A percentile compares a stretch with the other conserved stretches of the same genome.
phyloP scores from a whole-genome alignment of 148 eudicot genomes.

The Silene uniflora region DNA sequence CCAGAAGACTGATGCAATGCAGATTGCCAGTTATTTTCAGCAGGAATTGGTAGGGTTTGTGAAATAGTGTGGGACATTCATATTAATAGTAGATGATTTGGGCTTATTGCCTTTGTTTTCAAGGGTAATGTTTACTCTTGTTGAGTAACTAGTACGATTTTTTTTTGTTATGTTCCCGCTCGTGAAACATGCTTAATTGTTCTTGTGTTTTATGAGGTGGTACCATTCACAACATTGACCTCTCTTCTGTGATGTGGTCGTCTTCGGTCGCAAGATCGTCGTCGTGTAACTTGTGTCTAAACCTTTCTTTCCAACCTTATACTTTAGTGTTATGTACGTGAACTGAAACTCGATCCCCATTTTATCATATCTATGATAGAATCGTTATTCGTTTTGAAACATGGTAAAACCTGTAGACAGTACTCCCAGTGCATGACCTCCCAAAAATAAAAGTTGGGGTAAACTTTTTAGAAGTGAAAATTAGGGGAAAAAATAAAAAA shows the following conservation, averaged over 20 bases:
- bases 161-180: conserved; percentile 2
- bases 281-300: too few relatives aligned
- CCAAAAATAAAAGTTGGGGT: too few relatives aligned
- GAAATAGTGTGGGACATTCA: conserved; percentile 3
- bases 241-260: neutral
- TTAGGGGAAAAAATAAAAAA: too few relatives aligned
- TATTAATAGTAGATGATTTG: neutral
- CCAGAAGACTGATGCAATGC: conserved; percentile 1
- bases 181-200: conserved; percentile 1
- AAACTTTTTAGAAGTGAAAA: too few relatives aligned
- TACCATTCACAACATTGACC: neutral
- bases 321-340: too few relatives aligned
- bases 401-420: too few relatives aligned
- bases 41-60: neutral
- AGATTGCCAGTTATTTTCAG: conserved; percentile 9
- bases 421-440: too few relatives aligned
- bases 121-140: neutral
- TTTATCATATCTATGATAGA: too few relatives aligned
- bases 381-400: too few relatives aligned
- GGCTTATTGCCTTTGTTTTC: neutral
- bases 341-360: too few relatives aligned
- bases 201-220: neutral
- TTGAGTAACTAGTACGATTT: neutral
- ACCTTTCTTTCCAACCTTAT: too few relatives aligned
- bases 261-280: too few relatives aligned